Base-by-base conservation (phyloP, 768 basidiomycete species). In the Russula sp. region DNA sequence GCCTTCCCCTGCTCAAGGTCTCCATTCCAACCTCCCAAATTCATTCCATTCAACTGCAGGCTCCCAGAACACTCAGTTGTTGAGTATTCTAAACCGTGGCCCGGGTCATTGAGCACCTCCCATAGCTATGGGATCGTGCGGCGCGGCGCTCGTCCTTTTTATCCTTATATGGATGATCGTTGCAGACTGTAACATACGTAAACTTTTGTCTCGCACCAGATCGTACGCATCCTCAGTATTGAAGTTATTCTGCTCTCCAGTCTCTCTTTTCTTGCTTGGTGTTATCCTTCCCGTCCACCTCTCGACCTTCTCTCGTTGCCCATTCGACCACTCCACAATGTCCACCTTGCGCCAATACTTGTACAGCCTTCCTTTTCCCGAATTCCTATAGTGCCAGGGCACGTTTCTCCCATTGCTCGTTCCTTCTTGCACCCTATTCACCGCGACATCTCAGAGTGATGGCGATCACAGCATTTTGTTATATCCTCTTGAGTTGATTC, bases 401-500 rank as follows among this genome's bases (percentile, higher is more conserved):
- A 55, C 58, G n/a, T 20, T 34, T n/a, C 32, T 56, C 58, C 32
- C 32, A 55, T 44, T 57, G 22, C 44, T 63, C 51, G 48, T 71
- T 68, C 68, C 14, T 57, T 65, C 70, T 68, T 67, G 70, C 51
- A 55, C 59, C 66, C 59, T 64, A 63, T 69, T 59, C 64, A 66
- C 62, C 62, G 58, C 59, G 63, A 60, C 59, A 64, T 64, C 64
- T 52, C 61, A 70, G 47, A 48, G 18, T 65, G 69, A 70, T 67
- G 68, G 64, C 34, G 34, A 37, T 34, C 9, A 37, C 53, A 44
- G 45, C 53, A 55, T 5, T 20, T 47, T 52, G 42, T 54, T 64
- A 42, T 51, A 22, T 55, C 44, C 54, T 63, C 27, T 32, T 60
- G 52, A 27, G 37, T 51, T 39, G 60, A 68, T 66, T 67, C 60